Evolutionary conservation across 352 stramenopile genomes (phyloP).

Genomic region (Globisporangium okanoganense): DNA sequence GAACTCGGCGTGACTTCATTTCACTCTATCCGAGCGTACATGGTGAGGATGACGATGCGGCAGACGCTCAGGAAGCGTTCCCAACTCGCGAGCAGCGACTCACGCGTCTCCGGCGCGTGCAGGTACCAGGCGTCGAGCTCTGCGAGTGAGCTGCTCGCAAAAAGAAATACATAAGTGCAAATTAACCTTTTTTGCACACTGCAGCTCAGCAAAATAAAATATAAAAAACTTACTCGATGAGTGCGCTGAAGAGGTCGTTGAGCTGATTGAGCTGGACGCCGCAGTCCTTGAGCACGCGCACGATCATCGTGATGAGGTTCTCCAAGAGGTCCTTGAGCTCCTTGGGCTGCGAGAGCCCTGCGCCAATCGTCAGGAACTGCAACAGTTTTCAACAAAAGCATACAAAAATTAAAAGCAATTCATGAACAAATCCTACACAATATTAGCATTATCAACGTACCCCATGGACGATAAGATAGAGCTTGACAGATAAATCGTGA

Average conservation of each 20-base stretch:
- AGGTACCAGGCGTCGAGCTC: constrained; percentile 76
- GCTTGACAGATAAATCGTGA: constrained; percentile 35
- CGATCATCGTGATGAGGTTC: constrained; percentile 55
- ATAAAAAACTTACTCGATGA: constrained; percentile 45
- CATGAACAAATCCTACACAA: background rate
- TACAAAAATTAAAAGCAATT: background rate
- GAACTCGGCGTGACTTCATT: no score
- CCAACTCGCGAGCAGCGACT: constrained; percentile 59
- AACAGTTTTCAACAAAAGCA: background rate
- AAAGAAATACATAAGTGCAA: background rate
- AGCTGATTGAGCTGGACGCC: constrained; percentile 32
- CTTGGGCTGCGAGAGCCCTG: constrained; percentile 69
- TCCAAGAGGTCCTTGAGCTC: constrained; percentile 68
- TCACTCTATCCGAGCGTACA: constrained; percentile 44
- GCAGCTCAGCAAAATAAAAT: no score
- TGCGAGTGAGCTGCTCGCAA: constrained; percentile 31
- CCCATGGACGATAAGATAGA: constrained; percentile 64
- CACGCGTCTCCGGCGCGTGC: constrained; percentile 53
- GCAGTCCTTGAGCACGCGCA: constrained; percentile 61
- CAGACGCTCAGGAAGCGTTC: constrained; percentile 68
- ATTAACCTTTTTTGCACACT: no score
- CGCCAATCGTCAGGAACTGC: constrained; percentile 64
- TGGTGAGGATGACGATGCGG: constrained; percentile 38
- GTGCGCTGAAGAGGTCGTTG: constrained; percentile 53
- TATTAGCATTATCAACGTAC: constrained; percentile 16